Evolutionary conservation across 1,139 yeast genomes (phyloP), one percentile per base, ranked within the genome.

Genomic region (Sugiyamaella paludigena): DNA sequence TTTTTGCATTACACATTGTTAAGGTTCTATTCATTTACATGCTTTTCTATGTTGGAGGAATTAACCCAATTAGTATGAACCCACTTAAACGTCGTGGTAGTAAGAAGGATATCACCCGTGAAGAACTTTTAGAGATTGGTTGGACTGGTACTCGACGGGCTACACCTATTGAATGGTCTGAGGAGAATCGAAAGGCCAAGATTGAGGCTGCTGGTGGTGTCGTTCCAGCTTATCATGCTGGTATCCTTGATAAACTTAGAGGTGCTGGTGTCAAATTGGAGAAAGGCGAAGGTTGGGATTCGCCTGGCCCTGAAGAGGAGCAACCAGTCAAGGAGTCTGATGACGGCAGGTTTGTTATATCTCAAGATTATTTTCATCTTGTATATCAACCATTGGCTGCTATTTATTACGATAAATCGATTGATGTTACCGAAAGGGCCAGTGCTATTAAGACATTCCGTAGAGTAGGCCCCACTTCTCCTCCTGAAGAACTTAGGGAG

Each of bases 81-180:
- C 80, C 80, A 32, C 47, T 69, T 46, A 55, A 48, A 42, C 53
- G 52, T 44, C 50, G 54, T 8, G 40, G 56, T 2, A 62, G 58
- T 28, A 57, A 59, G 42, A 32, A 64, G 53, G 72, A 72, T 27
- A 68, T 80, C 49, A 70, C 79, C 43, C 57, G 63, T 16, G 88
- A 86, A 19, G 75, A 77, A 57, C 77, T 92, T 59, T 63, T 82
- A 41, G 69, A 70, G 9, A 72, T 89, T 59, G 98, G 98, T 40
- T 92, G 98, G 98, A 88, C 96, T 19, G 95, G 96, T 46, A 78
- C 94, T 24, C 84, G 83, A 67, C 82, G 83, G 61, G 85, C 84
- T 13, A 76, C 84, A 19, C 72, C 80, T 28, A 84, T 80, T 38
- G 91, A 83, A 57, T 92, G 84, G 76, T 79, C 79, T 60, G 87